Base-by-base conservation (phyloP, 306 rosid genomes). In the Albizia julibrissin region DNA sequence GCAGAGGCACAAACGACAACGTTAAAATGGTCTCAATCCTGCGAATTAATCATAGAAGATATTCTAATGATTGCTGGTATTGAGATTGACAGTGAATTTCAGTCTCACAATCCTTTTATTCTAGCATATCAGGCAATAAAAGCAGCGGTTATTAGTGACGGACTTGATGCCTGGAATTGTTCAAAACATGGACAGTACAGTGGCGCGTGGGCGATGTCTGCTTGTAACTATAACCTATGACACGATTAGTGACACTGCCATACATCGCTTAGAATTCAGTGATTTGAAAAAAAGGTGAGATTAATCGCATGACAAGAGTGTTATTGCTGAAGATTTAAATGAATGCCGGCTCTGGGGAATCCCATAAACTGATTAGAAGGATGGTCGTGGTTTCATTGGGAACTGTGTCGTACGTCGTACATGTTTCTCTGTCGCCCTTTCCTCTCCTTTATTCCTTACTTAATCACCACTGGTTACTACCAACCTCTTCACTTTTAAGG, bases 331-430 rank as follows among this genome's bases (percentile, higher is more conserved):
- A 64, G 58, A 82, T 10, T 33, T 13, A 22, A 79, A 40, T 44
- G 65, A 72, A 58, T 47, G 83, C 79, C 76, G 79, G 88, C 79
- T 82, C 70, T 87, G 22, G 85, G 85, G 93, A 88, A 87, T 88
- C 87, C 58, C 26, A 9, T 34, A 43, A 61, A 12, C 16, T 76
- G 42, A 72, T 82, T 73, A 16, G 59, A 85, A 82, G 74, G 79
- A 79, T 65, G 89, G 83, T 59, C 82, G 85, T 74, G 85, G 82
- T 83, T 84, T 82, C 44, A 80, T 81, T 76, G 11, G 82, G n/a
- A 79, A 83, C 46, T 80, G 69, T 68, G 37, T 79, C 78, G 76
- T 84, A 74, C 83, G 21, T 33, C 56, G 78, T 34, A 66, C 80
- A 64, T 75, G 80, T 74, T 81, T 80, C 61, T n/a, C 75, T 82